Percentiles rank a stretch among this genome's conserved stretches.
Conservation (phyloP, 73 alveolate genomes). For the Loxodes magnus region DNA sequence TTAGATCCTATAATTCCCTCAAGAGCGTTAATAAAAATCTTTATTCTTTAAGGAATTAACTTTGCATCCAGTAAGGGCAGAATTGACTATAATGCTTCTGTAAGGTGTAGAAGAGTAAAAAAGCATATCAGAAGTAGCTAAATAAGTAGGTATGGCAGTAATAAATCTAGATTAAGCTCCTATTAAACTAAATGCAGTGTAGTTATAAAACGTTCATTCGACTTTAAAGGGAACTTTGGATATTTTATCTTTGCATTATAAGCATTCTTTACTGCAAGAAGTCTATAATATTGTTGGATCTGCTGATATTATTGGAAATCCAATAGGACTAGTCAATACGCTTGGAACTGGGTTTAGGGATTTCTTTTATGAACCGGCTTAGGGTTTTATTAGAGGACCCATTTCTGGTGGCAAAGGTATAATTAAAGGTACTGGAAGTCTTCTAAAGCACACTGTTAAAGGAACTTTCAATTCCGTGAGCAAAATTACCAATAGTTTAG, state of each 20-base stretch:
- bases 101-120: constrained; percentile 15
- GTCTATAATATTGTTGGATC: constrained; percentile 54
- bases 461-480: constrained; percentile 87
- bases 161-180: constrained; percentile 72
- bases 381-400: constrained; percentile 84
- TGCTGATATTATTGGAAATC: constrained; percentile 84
- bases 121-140: constrained; percentile 30
- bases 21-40: not conserved
- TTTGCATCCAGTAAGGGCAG: constrained; percentile 1
- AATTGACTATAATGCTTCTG: not conserved
- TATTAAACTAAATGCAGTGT: constrained; percentile 48
- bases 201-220: constrained; percentile 47
- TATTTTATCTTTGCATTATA: constrained; percentile 42
- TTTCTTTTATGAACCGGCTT: constrained; percentile 86
- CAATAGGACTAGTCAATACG: constrained; percentile 72
- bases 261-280: constrained; percentile 32
- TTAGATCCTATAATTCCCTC: no score
- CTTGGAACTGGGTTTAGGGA: constrained; percentile 93
- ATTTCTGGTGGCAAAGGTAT: constrained; percentile 86
- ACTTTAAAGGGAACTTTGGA: constrained; percentile 31
- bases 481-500: constrained; percentile 68
- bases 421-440: constrained; percentile 78
- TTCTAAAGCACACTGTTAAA: constrained; percentile 77
- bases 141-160: constrained; percentile 57
- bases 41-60: not conserved